Evolutionary conservation across 768 basidiomycete genomes (phyloP).

Genomic region (Russula compacta): DNA sequence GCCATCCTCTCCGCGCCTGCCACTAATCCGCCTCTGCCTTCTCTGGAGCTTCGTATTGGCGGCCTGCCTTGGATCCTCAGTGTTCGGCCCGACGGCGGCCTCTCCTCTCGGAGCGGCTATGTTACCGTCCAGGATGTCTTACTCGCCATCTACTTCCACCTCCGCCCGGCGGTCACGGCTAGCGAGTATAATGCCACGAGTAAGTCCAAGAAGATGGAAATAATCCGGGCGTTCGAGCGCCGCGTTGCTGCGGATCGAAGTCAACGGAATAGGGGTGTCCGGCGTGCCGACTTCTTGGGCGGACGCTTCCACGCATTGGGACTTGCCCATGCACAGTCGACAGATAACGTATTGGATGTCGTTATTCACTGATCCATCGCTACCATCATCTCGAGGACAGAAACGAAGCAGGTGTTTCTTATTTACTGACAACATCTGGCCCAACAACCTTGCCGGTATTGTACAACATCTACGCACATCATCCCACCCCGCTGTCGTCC

Average conservation of each 20-base stretch:
- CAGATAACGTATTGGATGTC: slow-evolving; percentile 3
- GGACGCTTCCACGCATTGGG: background rate
- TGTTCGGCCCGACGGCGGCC: background rate
- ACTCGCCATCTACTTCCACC: background rate
- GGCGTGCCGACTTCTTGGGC: slow-evolving; percentile 6
- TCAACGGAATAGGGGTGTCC: slow-evolving; percentile 7
- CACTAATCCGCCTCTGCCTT: background rate
- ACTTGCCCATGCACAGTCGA: slow-evolving; percentile 10
- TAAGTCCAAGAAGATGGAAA: background rate
- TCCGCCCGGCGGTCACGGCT: background rate
- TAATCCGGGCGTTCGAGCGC: background rate
- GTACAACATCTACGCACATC: slow-evolving; percentile 5
- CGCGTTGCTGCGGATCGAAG: background rate
- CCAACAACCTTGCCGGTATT: background rate
- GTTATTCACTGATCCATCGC: background rate
- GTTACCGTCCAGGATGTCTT: slow-evolving; percentile 9
- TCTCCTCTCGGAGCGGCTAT: background rate
- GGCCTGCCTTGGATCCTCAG: background rate
- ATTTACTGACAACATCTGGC: slow-evolving; percentile 3
- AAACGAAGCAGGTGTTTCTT: slow-evolving; percentile 14
- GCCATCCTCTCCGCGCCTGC: background rate
- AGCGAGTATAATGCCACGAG: background rate
- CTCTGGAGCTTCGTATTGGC: background rate
- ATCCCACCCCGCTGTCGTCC: slow-evolving; percentile 1
- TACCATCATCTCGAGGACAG: background rate